Base-by-base conservation (phyloP, 352 stramenopile species). In the Globisporangium acanthophoron region DNA sequence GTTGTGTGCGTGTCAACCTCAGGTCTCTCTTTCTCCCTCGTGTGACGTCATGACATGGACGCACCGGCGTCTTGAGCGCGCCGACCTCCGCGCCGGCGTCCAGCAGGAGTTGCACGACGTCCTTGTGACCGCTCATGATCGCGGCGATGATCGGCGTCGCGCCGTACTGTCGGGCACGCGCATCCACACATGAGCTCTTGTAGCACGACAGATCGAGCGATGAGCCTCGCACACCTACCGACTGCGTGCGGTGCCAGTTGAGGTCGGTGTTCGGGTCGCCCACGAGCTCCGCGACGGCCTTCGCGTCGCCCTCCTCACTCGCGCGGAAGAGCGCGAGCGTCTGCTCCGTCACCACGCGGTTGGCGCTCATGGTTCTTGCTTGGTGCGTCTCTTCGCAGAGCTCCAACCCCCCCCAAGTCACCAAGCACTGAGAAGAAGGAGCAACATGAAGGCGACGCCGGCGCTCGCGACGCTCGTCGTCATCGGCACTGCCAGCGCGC, bases 241-340 rank as follows among this genome's bases (percentile, higher is more conserved):
- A 75, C 64, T 85, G 74, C 54, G 67, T 70, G 65, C 73, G 69
- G 56, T 91, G 83, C 76, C 80, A 92, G 64, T 92, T 90, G 54
- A 90, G 69, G 56, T 90, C 77, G 8, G 68, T 70, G 41, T 58
- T 58, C 47, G 74, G 61, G 44, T 87, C 61, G 20, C 66, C 21
- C 31, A 90, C 41, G 13, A 92, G 67, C 51, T 64, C 58, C 24
- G 64, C 56, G 11, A 88, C 83, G 15, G 56, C 59, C 51, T 82
- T 69, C 1, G 62, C 61, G 48, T 88, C 74, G 4, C 83, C 83
- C 11, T 44, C 69, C 40, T 84, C 75, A 52, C 78, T 83, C 56
- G 77, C 83, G 1, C 57, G 61, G 52, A 91, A 90, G 16, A 90
- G 60, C 54, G 72, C 69, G 49, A 78, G 66, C 27, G 83, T 92